Conservation (phyloP, 495 filamentous ascomycete species). For the Corynascus novoguineensis region DNA sequence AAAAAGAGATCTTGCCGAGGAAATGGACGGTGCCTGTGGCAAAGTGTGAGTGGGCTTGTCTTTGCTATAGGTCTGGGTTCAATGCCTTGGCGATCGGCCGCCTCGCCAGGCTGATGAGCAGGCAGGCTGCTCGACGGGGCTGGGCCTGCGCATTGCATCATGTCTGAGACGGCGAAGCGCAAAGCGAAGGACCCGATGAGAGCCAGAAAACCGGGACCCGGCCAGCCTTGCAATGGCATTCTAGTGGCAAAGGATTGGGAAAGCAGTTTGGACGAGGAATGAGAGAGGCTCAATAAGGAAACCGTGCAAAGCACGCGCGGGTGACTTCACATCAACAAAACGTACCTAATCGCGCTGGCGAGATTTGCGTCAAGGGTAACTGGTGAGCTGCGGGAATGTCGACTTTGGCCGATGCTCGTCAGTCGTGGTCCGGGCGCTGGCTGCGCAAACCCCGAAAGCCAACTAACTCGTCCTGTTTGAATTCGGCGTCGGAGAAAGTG, state of each 20-base stretch:
- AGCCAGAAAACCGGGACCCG: neutral
- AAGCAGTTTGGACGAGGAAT: neutral
- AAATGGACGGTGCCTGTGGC: constrained; percentile 17
- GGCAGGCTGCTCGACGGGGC: constrained; percentile 1
- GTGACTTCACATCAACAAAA: neutral
- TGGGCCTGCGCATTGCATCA: constrained; percentile 18
- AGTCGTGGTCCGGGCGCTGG: constrained; percentile 2
- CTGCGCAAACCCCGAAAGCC: neutral
- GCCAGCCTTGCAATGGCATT: neutral
- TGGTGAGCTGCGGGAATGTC: neutral
- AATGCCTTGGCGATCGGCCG: constrained; percentile 6
- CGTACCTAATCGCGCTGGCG: constrained; percentile 1
- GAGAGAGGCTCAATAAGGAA: neutral
- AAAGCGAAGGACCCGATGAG: neutral
- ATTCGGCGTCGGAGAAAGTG: constrained; percentile 15
- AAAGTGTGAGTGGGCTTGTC: constrained; percentile 23
- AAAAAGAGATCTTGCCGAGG: constrained; percentile 11
- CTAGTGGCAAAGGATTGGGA: neutral
- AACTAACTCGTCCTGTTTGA: neutral
- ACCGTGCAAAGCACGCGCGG: no score
- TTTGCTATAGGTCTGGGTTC: neutral
- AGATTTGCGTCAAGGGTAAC: neutral
- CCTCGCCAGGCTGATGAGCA: constrained; percentile 7
- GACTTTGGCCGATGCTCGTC: neutral
- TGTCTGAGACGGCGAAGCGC: neutral